A percentile compares a stretch with the other conserved stretches of the same genome.
Evolutionary conservation across 352 stramenopile genomes (phyloP).

Genomic region (Globisporangium perplexum): DNA sequence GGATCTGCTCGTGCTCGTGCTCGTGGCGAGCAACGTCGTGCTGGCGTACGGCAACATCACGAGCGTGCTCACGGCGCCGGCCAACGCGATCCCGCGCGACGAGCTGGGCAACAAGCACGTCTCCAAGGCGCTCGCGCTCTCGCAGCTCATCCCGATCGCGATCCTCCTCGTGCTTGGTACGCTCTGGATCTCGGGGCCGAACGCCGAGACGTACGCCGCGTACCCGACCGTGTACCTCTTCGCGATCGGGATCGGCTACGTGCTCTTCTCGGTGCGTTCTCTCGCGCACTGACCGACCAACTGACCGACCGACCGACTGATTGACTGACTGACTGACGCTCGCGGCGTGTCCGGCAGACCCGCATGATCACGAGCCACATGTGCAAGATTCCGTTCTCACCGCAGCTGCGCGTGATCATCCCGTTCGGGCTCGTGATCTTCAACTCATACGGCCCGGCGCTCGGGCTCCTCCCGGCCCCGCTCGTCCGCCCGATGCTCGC

Average conservation of each 20-base stretch:
- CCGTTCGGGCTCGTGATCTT: slow-evolving; percentile 70
- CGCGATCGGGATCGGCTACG: slow-evolving; percentile 74
- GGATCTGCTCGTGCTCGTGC: slow-evolving; percentile 41
- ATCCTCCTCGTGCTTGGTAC: slow-evolving; percentile 52
- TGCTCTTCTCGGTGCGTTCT: slow-evolving; percentile 74
- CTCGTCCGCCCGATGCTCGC: slow-evolving; percentile 63
- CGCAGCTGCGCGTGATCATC: slow-evolving; percentile 76
- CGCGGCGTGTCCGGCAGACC: slow-evolving; percentile 29
- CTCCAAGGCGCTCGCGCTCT: slow-evolving; percentile 68
- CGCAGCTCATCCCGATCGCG: slow-evolving; percentile 67
- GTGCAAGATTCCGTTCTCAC: slow-evolving; percentile 85
- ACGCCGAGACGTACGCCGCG: slow-evolving; percentile 50
- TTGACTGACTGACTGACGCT: background rate
- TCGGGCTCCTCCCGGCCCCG: slow-evolving; percentile 41
- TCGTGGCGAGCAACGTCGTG: slow-evolving; percentile 73
- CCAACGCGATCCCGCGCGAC: slow-evolving; percentile 45
- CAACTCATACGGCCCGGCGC: slow-evolving; percentile 54
- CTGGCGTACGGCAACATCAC: slow-evolving; percentile 69
- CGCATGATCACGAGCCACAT: slow-evolving; percentile 89
- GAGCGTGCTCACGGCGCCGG: slow-evolving; percentile 58
- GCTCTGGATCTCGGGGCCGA: slow-evolving; percentile 69
- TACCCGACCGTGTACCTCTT: slow-evolving; percentile 80
- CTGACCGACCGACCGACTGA: too few species aligned
- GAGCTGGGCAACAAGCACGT: slow-evolving; percentile 84
- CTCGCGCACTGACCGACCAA: too few species aligned